These are phyloP conservation scores for Salvia miltiorrhiza DNA, from an alignment of 257 asterid species.

Conservation along the genomic window DNA sequence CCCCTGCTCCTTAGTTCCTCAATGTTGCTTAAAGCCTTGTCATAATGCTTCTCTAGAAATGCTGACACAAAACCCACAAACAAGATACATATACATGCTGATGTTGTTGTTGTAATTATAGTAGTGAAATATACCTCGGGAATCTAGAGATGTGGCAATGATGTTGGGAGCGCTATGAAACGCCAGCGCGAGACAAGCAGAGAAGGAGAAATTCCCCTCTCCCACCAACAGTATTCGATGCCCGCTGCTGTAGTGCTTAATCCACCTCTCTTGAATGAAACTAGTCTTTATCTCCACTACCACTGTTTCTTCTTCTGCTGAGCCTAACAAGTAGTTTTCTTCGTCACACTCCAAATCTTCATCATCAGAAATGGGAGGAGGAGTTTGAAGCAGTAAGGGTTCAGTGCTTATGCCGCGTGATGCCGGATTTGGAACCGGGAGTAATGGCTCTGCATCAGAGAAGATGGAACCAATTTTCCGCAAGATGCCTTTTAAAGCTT, in stretches of 20 bases:
- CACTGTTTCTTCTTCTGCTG: neutral
- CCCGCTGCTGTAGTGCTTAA: slow-evolving; percentile 26
- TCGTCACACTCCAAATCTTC: neutral
- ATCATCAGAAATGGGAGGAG: neutral
- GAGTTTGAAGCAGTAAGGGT: neutral
- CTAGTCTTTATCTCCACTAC: neutral
- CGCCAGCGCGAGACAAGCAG: slow-evolving; percentile 22
- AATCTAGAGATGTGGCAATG: slow-evolving; percentile 37
- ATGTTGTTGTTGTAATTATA: too few relatives aligned
- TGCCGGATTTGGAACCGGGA: neutral
- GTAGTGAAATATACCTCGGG: too few relatives aligned
- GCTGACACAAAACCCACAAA: neutral
- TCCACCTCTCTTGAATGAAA: slow-evolving; percentile 29
- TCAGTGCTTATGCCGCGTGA: neutral
- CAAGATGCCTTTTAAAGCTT: neutral
- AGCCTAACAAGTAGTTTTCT: neutral
- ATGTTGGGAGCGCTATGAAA: slow-evolving; percentile 29
- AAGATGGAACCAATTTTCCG: neutral
- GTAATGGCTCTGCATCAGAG: neutral
- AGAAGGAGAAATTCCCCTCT: slow-evolving; percentile 42
- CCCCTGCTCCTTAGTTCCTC: slow-evolving; percentile 22
- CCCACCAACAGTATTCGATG: slow-evolving; percentile 36
- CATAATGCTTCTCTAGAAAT: slow-evolving; percentile 25
- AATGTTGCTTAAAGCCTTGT: slow-evolving; percentile 34
- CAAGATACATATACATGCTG: neutral